These are phyloP conservation scores for Phaeosphaeriaceae sp. DNA, from an alignment of 2,329 filamentous ascomycete species.

Conservation along the genomic window DNA sequence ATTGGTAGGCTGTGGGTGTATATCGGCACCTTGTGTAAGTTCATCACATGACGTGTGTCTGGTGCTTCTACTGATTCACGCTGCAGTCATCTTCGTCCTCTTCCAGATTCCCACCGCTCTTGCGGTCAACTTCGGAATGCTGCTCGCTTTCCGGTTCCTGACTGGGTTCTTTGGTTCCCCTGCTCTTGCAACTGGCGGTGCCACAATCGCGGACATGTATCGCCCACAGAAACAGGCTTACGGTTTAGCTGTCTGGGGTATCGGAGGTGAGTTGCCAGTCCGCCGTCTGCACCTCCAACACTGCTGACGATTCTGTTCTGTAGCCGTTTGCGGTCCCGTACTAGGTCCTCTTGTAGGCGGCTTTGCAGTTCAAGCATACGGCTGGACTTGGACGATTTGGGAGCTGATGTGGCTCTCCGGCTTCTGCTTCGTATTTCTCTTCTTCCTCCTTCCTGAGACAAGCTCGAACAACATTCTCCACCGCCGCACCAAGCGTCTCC, in stretches of 20 bases:
- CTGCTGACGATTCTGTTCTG: no score
- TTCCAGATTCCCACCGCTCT: conserved; percentile 56
- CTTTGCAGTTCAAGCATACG: conserved; percentile 46
- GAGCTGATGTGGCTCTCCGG: conserved; percentile 52
- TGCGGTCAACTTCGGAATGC: conserved; percentile 58
- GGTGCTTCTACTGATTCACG: conserved; percentile 3
- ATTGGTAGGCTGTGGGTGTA: conserved; percentile 53
- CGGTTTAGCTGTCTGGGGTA: conserved; percentile 50
- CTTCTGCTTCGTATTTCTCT: conserved; percentile 48
- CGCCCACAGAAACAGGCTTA: conserved; percentile 48
- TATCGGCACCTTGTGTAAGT: conserved; percentile 26
- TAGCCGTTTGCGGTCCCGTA: conserved; percentile 51
- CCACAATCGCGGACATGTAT: conserved; percentile 56
- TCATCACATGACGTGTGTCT: no score
- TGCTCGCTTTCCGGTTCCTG: conserved; percentile 59
- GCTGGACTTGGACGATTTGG: conserved; percentile 54
- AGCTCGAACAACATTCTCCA: conserved; percentile 51
- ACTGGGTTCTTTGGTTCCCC: conserved; percentile 58
- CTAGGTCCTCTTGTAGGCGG: conserved; percentile 54
- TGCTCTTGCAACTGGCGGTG: conserved; percentile 55
- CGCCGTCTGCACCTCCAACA: no score
- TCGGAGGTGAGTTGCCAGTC: no score
- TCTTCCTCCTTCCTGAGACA: conserved; percentile 53
- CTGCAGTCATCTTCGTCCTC: conserved; percentile 54
- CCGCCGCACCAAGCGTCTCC: conserved; percentile 49